These are phyloP conservation scores for Leptomonas pyrrhocoris DNA, from an alignment of 208 protist species.

Conservation along the genomic window DNA sequence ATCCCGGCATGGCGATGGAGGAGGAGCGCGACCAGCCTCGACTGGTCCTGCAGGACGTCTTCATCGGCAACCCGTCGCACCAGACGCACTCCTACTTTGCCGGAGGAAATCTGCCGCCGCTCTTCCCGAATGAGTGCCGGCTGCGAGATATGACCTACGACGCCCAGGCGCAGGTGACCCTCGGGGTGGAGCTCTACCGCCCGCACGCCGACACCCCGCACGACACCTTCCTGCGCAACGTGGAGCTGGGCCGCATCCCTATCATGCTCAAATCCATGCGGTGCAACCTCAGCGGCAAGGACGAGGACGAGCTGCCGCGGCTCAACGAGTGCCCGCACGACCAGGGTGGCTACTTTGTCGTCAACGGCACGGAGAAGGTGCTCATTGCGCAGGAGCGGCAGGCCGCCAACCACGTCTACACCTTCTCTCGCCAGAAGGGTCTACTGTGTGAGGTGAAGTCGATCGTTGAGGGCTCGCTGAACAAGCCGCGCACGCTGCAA, in stretches of 20 bases:
- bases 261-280: slow-evolving; percentile 99
- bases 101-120: slow-evolving; percentile 63
- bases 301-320: slow-evolving; percentile 90
- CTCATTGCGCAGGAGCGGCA: slow-evolving; percentile 96
- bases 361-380: slow-evolving; percentile 99
- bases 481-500: slow-evolving; percentile 91
- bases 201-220: slow-evolving; percentile 39
- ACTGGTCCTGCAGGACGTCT: slow-evolving; percentile 79
- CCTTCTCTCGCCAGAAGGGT: slow-evolving; percentile 93
- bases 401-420: slow-evolving; percentile 98
- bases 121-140: slow-evolving; percentile 97
- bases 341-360: slow-evolving; percentile 99
- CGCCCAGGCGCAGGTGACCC: slow-evolving; percentile 60
- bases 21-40: slow-evolving; percentile 72
- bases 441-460: slow-evolving; percentile 97
- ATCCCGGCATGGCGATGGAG: slow-evolving; percentile 53
- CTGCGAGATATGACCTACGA: slow-evolving; percentile 96
- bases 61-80: slow-evolving; percentile 83
- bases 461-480: slow-evolving; percentile 85
- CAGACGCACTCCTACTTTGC: slow-evolving; percentile 49
- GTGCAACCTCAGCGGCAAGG: slow-evolving; percentile 96
- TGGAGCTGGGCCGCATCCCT: slow-evolving; percentile 97
- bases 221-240: slow-evolving; percentile 59
- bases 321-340: slow-evolving; percentile 99
- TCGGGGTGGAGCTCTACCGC: slow-evolving; percentile 68